Percentiles rank a stretch among this genome's conserved stretches.
phyloP scores from a whole-genome alignment of 2,329 filamentous ascomycete species.

The Colletotrichum sp. region DNA sequence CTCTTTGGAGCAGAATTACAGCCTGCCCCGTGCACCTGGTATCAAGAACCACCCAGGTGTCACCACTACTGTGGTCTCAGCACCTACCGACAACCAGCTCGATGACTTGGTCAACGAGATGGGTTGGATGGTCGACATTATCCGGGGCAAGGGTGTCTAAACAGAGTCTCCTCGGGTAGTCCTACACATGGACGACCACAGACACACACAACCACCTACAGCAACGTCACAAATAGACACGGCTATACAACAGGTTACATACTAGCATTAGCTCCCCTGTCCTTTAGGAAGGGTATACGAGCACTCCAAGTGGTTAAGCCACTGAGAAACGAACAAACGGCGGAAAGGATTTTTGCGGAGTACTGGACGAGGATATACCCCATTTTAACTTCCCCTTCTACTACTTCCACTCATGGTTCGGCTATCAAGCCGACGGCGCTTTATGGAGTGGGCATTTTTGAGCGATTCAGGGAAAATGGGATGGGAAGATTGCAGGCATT shows the following conservation, averaged over 20 bases:
- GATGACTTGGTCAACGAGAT: slow-evolving; percentile 51
- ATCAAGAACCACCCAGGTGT: slow-evolving; percentile 25
- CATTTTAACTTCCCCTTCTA: slow-evolving; percentile 5
- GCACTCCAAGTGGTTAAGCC: background rate
- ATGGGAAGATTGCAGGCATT: background rate
- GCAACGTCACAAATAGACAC: background rate
- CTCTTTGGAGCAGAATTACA: slow-evolving; percentile 41
- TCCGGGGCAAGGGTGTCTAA: slow-evolving; percentile 38
- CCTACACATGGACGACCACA: background rate
- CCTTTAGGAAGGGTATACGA: background rate
- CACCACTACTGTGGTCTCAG: slow-evolving; percentile 30
- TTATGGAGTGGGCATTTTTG: background rate
- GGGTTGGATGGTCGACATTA: slow-evolving; percentile 56
- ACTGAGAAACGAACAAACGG: background rate
- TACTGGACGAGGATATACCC: slow-evolving; percentile 17
- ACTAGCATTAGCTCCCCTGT: background rate
- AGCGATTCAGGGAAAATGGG: background rate
- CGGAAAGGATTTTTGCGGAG: slow-evolving; percentile 7
- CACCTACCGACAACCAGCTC: slow-evolving; percentile 40
- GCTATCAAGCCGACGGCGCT: slow-evolving; percentile 11
- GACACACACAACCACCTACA: background rate
- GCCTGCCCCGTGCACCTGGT: slow-evolving; percentile 43
- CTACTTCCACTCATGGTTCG: background rate
- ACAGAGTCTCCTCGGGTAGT: background rate
- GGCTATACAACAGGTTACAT: background rate